These are phyloP conservation scores for Globisporangium camurandrum DNA, from an alignment of 352 stramenopile genomes.

Conservation along the genomic window DNA sequence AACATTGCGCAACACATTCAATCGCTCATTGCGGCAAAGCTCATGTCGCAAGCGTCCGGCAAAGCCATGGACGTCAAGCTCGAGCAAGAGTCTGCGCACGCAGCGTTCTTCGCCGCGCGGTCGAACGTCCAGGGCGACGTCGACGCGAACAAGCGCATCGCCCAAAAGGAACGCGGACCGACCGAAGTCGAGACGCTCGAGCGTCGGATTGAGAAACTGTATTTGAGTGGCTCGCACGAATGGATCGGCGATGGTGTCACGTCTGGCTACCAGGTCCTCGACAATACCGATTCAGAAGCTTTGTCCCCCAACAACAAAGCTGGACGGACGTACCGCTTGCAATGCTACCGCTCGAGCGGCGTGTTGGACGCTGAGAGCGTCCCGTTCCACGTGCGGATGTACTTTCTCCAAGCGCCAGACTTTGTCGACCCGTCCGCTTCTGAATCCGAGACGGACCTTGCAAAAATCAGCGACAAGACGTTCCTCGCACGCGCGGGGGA, in stretches of 20 bases:
- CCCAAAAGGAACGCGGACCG: constrained; percentile 38
- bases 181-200: constrained; percentile 72
- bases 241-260: constrained; percentile 75
- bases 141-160: constrained; percentile 37
- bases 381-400: constrained; percentile 80
- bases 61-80: constrained; percentile 74
- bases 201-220: constrained; percentile 73
- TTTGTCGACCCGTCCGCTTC: constrained; percentile 48
- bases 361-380: constrained; percentile 66
- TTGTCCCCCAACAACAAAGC: too few species aligned
- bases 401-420: constrained; percentile 72
- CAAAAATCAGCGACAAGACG: constrained; percentile 66
- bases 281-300: constrained; percentile 30
- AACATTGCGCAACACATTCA: constrained; percentile 77
- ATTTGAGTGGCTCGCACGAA: constrained; percentile 56
- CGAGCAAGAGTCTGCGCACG: constrained; percentile 58
- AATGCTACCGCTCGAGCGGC: constrained; percentile 79
- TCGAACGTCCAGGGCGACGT: constrained; percentile 74
- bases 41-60: constrained; percentile 75
- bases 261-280: constrained; percentile 70
- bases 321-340: constrained; percentile 66
- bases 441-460: constrained; percentile 66
- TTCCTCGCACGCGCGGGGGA: constrained; percentile 63
- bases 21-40: constrained; percentile 71
- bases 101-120: constrained; percentile 74